phyloP scores from a whole-genome alignment of 1,284 basidiomycete species.

The Hemileia vastatrix region DNA sequence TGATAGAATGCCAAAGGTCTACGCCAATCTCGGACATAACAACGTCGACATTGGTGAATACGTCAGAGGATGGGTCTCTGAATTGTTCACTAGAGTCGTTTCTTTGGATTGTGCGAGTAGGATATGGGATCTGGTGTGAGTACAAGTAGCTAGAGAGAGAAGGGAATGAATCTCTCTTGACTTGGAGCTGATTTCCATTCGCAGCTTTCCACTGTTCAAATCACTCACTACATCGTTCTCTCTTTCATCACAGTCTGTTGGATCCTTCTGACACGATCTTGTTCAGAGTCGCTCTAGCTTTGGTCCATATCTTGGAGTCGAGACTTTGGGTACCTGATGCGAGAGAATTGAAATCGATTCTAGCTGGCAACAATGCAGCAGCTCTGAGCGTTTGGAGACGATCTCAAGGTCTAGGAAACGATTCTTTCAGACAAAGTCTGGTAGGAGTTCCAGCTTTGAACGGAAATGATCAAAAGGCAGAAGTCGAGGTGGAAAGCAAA shows the following conservation, averaged over 20 bases:
- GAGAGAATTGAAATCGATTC: slow-evolving; percentile 29
- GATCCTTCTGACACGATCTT: slow-evolving; percentile 35
- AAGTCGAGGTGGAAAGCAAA: not conserved
- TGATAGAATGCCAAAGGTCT: slow-evolving; percentile 38
- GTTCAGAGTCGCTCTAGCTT: slow-evolving; percentile 34
- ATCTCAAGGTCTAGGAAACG: slow-evolving; percentile 25
- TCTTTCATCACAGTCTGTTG: slow-evolving; percentile 24
- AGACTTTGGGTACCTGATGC: slow-evolving; percentile 36
- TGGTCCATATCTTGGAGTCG: slow-evolving; percentile 34
- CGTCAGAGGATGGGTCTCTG: not conserved
- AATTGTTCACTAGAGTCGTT: not conserved
- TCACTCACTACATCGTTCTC: not conserved
- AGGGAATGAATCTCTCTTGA: no score
- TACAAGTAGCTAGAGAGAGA: not conserved
- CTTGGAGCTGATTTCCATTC: no score
- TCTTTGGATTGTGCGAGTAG: not conserved
- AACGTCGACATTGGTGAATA: not conserved
- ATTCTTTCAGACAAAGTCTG: slow-evolving; percentile 19
- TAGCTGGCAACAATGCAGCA: slow-evolving; percentile 33
- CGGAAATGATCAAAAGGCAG: not conserved
- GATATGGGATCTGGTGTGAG: not conserved
- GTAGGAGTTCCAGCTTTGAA: not conserved
- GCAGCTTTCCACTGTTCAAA: not conserved
- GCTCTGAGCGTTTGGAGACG: slow-evolving; percentile 33
- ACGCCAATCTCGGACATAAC: not conserved